phyloP scores from a whole-genome alignment of 306 rosid genomes.

The Oemleria cerasiformis region DNA sequence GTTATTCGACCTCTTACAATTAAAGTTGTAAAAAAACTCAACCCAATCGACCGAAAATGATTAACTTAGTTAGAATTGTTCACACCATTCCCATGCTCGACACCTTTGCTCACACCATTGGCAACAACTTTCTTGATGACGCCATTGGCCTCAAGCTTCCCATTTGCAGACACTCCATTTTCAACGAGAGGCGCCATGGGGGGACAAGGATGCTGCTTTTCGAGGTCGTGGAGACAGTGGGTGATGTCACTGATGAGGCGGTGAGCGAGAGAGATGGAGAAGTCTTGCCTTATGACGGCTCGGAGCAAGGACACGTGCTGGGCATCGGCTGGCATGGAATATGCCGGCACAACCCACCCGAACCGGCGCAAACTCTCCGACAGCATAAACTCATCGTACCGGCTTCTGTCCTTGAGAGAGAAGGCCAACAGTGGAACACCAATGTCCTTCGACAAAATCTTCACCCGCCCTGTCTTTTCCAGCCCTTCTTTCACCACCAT shows the following conservation, averaged over 20 bases:
- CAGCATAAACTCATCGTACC: slow-evolving; percentile 42
- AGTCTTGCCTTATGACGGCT: slow-evolving; percentile 50
- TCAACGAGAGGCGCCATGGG: neutral
- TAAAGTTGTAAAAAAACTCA: too few relatives aligned
- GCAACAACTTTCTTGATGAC: neutral
- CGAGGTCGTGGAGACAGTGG: slow-evolving; percentile 42
- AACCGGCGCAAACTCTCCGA: slow-evolving; percentile 45
- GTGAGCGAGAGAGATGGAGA: slow-evolving; percentile 45
- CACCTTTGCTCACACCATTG: neutral
- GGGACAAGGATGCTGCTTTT: slow-evolving; percentile 9
- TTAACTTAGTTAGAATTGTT: too few relatives aligned
- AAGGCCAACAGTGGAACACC: slow-evolving; percentile 42
- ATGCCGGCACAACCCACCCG: slow-evolving; percentile 65
- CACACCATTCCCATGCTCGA: neutral
- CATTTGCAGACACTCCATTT: neutral
- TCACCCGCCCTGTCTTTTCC: slow-evolving; percentile 24
- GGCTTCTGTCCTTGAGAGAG: slow-evolving; percentile 25
- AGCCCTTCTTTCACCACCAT: slow-evolving; percentile 28
- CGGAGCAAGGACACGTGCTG: slow-evolving; percentile 52
- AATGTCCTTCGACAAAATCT: slow-evolving; percentile 31
- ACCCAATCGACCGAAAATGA: too few relatives aligned
- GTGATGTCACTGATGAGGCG: slow-evolving; percentile 43
- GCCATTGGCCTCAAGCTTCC: neutral
- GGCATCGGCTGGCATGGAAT: slow-evolving; percentile 58
- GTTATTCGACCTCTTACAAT: neutral